phyloP scores from a whole-genome alignment of 495 filamentous ascomycete genomes.

The Patellaria atrata region DNA sequence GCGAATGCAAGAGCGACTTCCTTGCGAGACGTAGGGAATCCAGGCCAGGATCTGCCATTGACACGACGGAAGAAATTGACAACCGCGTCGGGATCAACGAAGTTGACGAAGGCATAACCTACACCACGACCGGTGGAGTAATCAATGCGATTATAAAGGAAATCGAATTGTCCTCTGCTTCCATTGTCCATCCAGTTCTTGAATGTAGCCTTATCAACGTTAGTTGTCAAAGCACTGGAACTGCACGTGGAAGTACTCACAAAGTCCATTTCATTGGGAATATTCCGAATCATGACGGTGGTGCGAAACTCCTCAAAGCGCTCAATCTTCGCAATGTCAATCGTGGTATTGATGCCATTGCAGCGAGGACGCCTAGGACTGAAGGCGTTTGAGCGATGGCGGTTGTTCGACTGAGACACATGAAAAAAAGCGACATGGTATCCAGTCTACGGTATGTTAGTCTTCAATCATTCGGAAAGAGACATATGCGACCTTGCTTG shows the following conservation, averaged over 20 bases:
- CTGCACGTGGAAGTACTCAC: constrained; percentile 24
- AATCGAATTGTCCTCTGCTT: constrained; percentile 73
- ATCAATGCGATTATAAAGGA: constrained; percentile 84
- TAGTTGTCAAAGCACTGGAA: constrained; percentile 3
- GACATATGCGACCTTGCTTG: no score
- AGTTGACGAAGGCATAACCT: constrained; percentile 97
- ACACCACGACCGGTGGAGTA: constrained; percentile 45
- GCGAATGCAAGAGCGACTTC: constrained; percentile 87
- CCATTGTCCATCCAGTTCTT: constrained; percentile 67
- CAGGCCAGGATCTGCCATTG: constrained; percentile 44
- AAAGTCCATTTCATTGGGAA: constrained; percentile 80
- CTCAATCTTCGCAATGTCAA: no score
- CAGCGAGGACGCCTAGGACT: no score
- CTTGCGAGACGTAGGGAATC: constrained; percentile 39
- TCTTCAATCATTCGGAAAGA: no score
- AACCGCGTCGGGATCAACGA: constrained; percentile 51
- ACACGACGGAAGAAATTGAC: constrained; percentile 11
- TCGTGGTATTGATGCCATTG: no score
- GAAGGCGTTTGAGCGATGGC: no score
- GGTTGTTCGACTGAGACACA: no score
- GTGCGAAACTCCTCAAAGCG: constrained; percentile 20
- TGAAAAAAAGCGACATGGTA: no score
- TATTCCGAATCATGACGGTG: constrained; percentile 82
- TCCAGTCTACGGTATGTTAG: no score
- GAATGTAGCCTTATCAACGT: constrained; percentile 38